Percentiles rank a stretch among this genome's conserved stretches.
Conservation (phyloP, 179 eudicot genomes). For the Actinidia chinensis region DNA sequence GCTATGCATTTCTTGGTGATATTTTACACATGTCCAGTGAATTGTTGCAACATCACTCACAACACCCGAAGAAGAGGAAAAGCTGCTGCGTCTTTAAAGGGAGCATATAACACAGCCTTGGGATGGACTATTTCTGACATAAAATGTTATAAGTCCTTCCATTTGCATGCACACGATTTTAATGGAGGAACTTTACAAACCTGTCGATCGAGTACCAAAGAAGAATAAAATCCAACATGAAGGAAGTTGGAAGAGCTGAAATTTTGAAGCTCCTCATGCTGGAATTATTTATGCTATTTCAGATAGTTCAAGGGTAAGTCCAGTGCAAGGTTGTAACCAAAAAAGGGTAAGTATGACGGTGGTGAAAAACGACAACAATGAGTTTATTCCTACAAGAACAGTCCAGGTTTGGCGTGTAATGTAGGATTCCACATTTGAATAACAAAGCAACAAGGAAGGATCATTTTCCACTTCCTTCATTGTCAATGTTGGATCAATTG, state of each 20-base stretch:
- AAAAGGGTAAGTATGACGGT: background rate
- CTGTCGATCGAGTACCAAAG: background rate
- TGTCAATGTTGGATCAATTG: background rate
- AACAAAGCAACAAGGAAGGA: background rate
- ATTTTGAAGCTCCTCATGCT: slow-evolving; percentile 3
- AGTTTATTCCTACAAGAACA: slow-evolving; percentile 8
- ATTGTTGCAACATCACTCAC: background rate
- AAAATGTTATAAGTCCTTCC: slow-evolving; percentile 7
- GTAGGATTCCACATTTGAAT: background rate
- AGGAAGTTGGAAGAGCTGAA: slow-evolving; percentile 1
- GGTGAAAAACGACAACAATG: background rate
- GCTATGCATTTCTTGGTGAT: background rate
- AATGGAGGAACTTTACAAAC: slow-evolving; percentile 10
- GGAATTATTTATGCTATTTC: slow-evolving; percentile 19
- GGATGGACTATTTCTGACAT: slow-evolving; percentile 11
- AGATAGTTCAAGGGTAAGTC: slow-evolving; percentile 12
- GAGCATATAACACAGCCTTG: background rate
- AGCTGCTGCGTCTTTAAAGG: background rate
- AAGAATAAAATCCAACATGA: background rate
- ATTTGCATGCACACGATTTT: slow-evolving; percentile 10
- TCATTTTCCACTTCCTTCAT: slow-evolving; percentile 8
- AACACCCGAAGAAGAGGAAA: background rate
- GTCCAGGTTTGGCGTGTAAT: background rate
- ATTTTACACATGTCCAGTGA: background rate
- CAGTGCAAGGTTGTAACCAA: background rate